Base-by-base conservation (phyloP, 140 eudicot species). In the Oenanthe javanica region DNA sequence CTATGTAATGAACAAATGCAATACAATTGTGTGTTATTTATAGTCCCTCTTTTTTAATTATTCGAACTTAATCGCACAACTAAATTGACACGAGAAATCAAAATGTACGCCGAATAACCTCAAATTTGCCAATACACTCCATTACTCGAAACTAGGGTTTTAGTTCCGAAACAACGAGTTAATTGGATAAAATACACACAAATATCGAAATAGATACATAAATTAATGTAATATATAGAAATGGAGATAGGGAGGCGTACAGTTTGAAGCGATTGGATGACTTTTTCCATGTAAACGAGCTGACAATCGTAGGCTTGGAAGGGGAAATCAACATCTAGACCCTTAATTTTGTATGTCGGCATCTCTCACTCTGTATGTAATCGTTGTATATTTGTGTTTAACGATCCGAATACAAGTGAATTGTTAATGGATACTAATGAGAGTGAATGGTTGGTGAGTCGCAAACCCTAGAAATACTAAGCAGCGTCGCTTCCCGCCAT, bases 251-350 rank as follows among this genome's bases (percentile, higher is more conserved):
- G 75, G 42, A 2, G 42, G 2, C 86, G 21, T 87, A 94, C 98
- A 3, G 83, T 80, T 87, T 92, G 98, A 46, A 94, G 96, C 13
- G 97, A 89, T 79, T 94, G 88, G 77, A 94, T 94, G 76, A 94
- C 98, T 92, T 92, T 92, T 54, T 92, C 97, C 98, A 94, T 94
- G 89, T 94, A 94, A 80, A 85, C 93, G 48, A 94, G 83, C 96
- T 94, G 98, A 78, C 96, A 92, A 83, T 94, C 96, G 86, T 94
- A 94, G 0, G 98, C 98, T 79, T 94, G 90, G 83, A 83, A 94
- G 1, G 98, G 98, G 81, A 94, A 94, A 83, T 94, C 98, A 19
- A 94, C 96, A 71, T 88, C 78, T 83, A 95, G 87, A 46, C 96
- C 99, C 79, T 93, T 92, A 77, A 95, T 84, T 73, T 82, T 92